Evolutionary conservation across 2,329 filamentous ascomycete genomes (phyloP).

Genomic region (Colletotrichum magnum): DNA sequence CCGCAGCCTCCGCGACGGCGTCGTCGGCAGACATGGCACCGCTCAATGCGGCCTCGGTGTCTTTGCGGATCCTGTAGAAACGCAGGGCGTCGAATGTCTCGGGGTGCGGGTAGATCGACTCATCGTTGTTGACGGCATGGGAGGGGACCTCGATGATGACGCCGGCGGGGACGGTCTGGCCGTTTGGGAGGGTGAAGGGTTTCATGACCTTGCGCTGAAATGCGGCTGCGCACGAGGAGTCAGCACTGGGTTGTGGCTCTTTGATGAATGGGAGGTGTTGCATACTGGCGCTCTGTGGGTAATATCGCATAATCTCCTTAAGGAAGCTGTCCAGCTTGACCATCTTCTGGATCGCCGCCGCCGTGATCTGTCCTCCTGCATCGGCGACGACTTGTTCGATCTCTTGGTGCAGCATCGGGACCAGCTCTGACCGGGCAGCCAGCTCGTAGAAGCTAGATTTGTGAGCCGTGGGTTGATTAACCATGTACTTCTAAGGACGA

Average conservation of each 20-base stretch:
- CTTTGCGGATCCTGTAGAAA: conserved; percentile 15
- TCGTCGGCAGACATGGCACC: not conserved
- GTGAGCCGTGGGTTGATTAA: conserved; percentile 41
- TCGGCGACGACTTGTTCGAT: conserved; percentile 55
- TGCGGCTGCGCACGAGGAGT: conserved; percentile 50
- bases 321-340: conserved; percentile 58
- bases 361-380: conserved; percentile 49
- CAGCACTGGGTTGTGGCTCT: not conserved
- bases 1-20: conserved; percentile 31
- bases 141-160: conserved; percentile 58
- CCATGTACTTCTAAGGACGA: not conserved
- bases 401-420: conserved; percentile 66
- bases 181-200: conserved; percentile 66
- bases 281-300: conserved; percentile 11
- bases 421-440: conserved; percentile 62
- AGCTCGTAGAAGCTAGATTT: conserved; percentile 62
- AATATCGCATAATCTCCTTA: conserved; percentile 47
- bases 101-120: not conserved
- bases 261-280: not conserved
- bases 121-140: conserved; percentile 48
- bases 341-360: conserved; percentile 51
- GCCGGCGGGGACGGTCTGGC: conserved; percentile 62
- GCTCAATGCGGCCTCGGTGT: not conserved
- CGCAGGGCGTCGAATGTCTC: conserved; percentile 33
- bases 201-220: conserved; percentile 66